Base-by-base conservation (phyloP, 1,139 yeast species). In the Suhomyces choctaworum region DNA sequence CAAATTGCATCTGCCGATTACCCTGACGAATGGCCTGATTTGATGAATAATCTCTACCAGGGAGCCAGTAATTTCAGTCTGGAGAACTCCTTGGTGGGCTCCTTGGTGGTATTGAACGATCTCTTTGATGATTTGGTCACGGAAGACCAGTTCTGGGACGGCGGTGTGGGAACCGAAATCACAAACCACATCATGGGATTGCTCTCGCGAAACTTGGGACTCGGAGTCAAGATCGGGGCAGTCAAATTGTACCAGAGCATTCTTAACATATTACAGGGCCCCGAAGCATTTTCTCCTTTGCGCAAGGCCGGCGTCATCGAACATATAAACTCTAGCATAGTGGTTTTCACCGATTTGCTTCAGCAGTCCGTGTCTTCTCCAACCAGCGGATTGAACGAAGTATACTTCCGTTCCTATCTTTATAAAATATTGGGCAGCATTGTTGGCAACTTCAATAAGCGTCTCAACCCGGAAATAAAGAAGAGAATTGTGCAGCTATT, bases 11-110 rank as follows among this genome's bases (percentile, higher is more conserved):
- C 87, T 1, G 85, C 82, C 1, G 98, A 92, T 52, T 90, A 78
- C 53, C 98, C 98, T 0, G 97, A 92, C 51, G 95, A 88, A 53
- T 92, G 97, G 97, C 96, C 97, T 0, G 73, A 70, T 20, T 65
- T 92, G 30, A 56, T 90, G 39, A 61, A 64, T 14, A 52, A 59
- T 10, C 54, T 85, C 31, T 77, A 78, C 50, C 50, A 56, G 13
- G 61, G 67, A 32, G 61, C 76, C 4, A 51, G 56, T 7, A 41
- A 56, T 10, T 54, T 61, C 22, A 56, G 62, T 19, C 45, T 62
- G 47, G 67, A 40, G 42, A 43, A 36, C 48, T 62, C 57, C 33
- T 52, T 78, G 22, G 60, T 81, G 27, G 95, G 95, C 7, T 88
- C 90, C 0, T 59, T 90, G 38, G 60, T 76, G 2, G 80, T 89